Evolutionary conservation across 169 alveolate genomes (phyloP).

Genomic region (Cyclospora cayetanensis): DNA sequence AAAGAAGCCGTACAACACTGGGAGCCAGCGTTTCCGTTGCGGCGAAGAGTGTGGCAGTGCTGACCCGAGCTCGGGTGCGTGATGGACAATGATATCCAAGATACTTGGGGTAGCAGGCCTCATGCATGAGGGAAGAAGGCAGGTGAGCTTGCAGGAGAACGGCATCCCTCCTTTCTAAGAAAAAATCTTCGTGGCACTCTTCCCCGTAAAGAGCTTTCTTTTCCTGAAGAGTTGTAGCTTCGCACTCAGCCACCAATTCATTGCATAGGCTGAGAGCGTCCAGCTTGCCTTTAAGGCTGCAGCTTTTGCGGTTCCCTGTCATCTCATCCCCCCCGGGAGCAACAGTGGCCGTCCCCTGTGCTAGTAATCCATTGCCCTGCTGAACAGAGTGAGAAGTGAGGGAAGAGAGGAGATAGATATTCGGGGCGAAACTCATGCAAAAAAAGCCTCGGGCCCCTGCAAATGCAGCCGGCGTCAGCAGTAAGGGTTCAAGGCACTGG

Average conservation of each 20-base stretch:
- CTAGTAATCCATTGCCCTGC: not conserved
- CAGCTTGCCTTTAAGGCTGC: not conserved
- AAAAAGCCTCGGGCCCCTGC: slow-evolving; percentile 23
- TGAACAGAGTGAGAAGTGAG: not conserved
- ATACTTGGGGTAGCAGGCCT: too few species aligned
- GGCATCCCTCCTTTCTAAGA: not conserved
- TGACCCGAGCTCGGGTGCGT: not conserved
- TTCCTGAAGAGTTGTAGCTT: not conserved
- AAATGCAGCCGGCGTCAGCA: not conserved
- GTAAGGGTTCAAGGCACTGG: not conserved
- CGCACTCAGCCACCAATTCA: not conserved
- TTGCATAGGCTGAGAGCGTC: not conserved
- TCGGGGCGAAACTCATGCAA: slow-evolving; percentile 1
- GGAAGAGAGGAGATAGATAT: not conserved
- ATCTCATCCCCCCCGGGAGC: not conserved
- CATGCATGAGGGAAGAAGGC: not conserved
- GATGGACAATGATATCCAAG: too few species aligned
- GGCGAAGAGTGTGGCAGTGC: slow-evolving; percentile 1
- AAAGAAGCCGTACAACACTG: not conserved
- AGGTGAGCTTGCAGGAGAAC: not conserved
- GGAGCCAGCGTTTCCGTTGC: slow-evolving; percentile 27
- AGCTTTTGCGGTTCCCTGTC: not conserved
- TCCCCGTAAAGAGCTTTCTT: slow-evolving; percentile 21
- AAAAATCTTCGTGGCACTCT: not conserved
- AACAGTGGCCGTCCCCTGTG: not conserved